Evolutionary conservation across 208 protist species (phyloP).

Genomic region (Crithidia mellificae): DNA sequence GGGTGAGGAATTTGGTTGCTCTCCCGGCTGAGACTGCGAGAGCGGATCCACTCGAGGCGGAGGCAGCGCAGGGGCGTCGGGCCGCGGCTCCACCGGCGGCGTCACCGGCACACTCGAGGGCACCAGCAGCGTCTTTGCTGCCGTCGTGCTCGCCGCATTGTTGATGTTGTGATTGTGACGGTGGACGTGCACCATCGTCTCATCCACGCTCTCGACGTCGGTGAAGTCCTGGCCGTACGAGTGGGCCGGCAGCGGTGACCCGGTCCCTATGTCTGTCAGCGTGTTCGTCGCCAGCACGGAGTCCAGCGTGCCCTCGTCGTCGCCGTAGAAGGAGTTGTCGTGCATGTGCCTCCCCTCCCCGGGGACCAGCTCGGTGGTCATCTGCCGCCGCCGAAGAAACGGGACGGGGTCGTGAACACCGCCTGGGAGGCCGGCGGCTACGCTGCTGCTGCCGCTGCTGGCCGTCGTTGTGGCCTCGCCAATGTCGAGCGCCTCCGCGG

Average conservation of each 20-base stretch:
- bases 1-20: no score
- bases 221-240: conserved; percentile 1
- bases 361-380: conserved; percentile 4
- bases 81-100: background rate
- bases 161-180: no score
- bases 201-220: background rate
- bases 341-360: conserved; percentile 7
- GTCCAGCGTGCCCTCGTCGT: conserved; percentile 1
- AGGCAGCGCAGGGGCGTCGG: background rate
- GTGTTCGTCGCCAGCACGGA: conserved; percentile 11
- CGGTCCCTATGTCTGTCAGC: background rate
- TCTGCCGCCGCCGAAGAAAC: background rate
- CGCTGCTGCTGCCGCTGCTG: conserved; percentile 4
- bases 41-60: background rate
- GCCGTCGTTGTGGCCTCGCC: no score
- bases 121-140: background rate
- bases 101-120: no score
- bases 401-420: no score
- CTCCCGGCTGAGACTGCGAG: background rate
- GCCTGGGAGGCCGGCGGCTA: no score
- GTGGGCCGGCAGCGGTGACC: background rate
- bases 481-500: conserved; percentile 24
- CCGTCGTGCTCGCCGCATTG: background rate
- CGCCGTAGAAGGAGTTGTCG: conserved; percentile 15
- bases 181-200: background rate